Evolutionary conservation across 2,329 filamentous ascomycete species (phyloP).

Genomic region (Lasiodiplodia theobromae): DNA sequence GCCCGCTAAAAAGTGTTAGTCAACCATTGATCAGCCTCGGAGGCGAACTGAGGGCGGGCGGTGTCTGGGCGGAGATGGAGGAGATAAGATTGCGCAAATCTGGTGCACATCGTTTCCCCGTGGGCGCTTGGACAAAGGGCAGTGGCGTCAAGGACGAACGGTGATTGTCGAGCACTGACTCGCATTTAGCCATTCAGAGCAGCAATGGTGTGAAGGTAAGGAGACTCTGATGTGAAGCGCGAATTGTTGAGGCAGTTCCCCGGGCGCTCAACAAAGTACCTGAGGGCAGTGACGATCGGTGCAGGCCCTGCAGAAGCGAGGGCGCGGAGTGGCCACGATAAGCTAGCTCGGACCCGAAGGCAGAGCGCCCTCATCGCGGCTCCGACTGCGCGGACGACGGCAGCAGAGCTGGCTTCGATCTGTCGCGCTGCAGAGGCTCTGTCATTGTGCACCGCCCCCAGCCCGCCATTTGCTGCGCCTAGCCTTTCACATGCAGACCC

Average conservation of each 20-base stretch:
- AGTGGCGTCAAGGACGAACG: slow-evolving; percentile 1
- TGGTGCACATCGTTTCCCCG: slow-evolving; percentile 9
- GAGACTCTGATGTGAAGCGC: slow-evolving; percentile 17
- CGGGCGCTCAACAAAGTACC: slow-evolving; percentile 28
- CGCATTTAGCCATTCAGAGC: background rate
- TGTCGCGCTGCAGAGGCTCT: background rate
- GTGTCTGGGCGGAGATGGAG: slow-evolving; percentile 20
- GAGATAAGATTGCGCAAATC: slow-evolving; percentile 21
- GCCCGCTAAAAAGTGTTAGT: slow-evolving; percentile 10
- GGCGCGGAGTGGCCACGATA: slow-evolving; percentile 8
- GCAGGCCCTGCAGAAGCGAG: slow-evolving; percentile 24
- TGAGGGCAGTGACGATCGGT: slow-evolving; percentile 2
- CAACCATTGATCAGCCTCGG: background rate
- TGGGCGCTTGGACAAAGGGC: slow-evolving; percentile 2
- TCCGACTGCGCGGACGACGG: slow-evolving; percentile 10
- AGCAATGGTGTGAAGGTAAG: slow-evolving; percentile 29
- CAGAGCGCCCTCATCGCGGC: slow-evolving; percentile 10
- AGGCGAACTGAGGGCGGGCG: background rate
- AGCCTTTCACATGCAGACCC: slow-evolving; percentile 24
- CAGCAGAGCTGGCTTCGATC: background rate
- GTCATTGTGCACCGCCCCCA: slow-evolving; percentile 4
- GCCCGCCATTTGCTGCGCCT: slow-evolving; percentile 7
- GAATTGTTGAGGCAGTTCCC: slow-evolving; percentile 28
- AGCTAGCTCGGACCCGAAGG: slow-evolving; percentile 19
- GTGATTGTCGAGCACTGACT: slow-evolving; percentile 1